Percentiles rank a stretch among this genome's conserved stretches.
Conservation (phyloP, 208 protist species). For the Trypanosoma avium region DNA sequence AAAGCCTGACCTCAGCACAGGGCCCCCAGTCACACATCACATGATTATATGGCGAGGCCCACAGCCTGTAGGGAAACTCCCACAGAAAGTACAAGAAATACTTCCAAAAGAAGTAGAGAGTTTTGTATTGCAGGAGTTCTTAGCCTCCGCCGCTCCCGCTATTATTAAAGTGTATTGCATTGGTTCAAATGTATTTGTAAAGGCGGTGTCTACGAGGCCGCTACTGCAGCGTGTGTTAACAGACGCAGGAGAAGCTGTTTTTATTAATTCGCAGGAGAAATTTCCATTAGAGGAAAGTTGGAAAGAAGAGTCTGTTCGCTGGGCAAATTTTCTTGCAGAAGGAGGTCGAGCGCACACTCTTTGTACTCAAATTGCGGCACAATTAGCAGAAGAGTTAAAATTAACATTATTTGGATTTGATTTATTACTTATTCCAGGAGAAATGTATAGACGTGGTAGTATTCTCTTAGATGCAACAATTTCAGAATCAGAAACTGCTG, state of each 20-base stretch:
- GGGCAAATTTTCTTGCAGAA: constrained; percentile 55
- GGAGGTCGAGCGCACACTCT: constrained; percentile 41
- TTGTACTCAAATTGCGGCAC: constrained; percentile 41
- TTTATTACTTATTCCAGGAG: constrained; percentile 61
- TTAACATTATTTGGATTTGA: constrained; percentile 84
- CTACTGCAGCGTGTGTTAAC: constrained; percentile 28
- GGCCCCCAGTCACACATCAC: constrained; percentile 69
- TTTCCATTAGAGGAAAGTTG: background rate
- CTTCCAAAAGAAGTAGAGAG: constrained; percentile 39
- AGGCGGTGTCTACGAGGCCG: constrained; percentile 56
- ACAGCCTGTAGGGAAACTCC: background rate
- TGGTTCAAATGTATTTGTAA: constrained; percentile 46
- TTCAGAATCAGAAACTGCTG: background rate
- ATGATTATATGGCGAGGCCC: constrained; percentile 62
- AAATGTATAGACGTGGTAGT: constrained; percentile 17
- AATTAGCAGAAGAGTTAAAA: constrained; percentile 36
- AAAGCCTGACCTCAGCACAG: constrained; percentile 79
- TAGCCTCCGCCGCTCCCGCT: constrained; percentile 55
- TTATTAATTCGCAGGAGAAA: constrained; percentile 67
- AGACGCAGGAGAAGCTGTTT: constrained; percentile 25
- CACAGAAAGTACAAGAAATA: constrained; percentile 32
- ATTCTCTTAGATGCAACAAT: background rate
- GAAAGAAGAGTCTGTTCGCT: constrained; percentile 23
- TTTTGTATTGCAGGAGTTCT: constrained; percentile 81
- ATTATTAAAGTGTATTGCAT: constrained; percentile 88